These are phyloP conservation scores for Linanthus parryae DNA, from an alignment of 148 eudicot genomes.

Conservation along the genomic window DNA sequence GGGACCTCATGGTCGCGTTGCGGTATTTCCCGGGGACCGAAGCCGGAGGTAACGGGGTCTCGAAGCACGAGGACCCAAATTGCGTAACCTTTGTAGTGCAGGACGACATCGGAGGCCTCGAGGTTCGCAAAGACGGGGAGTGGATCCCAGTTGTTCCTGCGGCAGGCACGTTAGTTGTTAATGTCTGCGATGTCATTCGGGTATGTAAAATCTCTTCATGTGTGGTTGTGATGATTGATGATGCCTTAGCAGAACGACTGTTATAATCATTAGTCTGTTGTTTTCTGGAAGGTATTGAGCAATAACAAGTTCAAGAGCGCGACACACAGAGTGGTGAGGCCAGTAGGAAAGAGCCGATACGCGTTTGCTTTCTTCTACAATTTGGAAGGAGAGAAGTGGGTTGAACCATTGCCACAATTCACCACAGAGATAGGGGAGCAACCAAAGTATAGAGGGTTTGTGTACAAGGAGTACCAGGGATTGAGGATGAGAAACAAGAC, in stretches of 20 bases:
- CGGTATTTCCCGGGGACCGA: conserved; percentile 30
- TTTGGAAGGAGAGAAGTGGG: conserved; percentile 28
- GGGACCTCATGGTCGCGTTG: conserved; percentile 23
- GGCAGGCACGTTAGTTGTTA: conserved; percentile 28
- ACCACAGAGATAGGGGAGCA: conserved; percentile 19
- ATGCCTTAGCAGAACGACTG: not conserved
- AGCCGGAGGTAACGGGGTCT: conserved; percentile 15
- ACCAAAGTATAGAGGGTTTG: conserved; percentile 29
- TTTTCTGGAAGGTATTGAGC: conserved; percentile 27
- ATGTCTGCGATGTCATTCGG: conserved; percentile 31
- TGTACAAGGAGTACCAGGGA: conserved; percentile 21
- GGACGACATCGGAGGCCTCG: conserved; percentile 35
- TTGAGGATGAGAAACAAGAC: conserved; percentile 31
- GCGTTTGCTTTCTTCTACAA: conserved; percentile 25
- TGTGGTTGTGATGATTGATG: no score
- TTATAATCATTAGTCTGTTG: not conserved
- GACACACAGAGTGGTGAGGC: conserved; percentile 29
- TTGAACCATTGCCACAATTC: conserved; percentile 33
- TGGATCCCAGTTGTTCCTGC: conserved; percentile 30
- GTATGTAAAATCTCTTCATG: conserved; percentile 6
- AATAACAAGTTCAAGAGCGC: conserved; percentile 39
- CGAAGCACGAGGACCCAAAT: conserved; percentile 26
- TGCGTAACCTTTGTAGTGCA: conserved; percentile 26
- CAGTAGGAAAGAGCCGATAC: conserved; percentile 17
- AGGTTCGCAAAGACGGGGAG: conserved; percentile 25